Percentiles rank a stretch among this genome's conserved stretches.
Evolutionary conservation across 2,329 filamentous ascomycete species (phyloP).

Genomic region (Ophiosphaerella korrae): DNA sequence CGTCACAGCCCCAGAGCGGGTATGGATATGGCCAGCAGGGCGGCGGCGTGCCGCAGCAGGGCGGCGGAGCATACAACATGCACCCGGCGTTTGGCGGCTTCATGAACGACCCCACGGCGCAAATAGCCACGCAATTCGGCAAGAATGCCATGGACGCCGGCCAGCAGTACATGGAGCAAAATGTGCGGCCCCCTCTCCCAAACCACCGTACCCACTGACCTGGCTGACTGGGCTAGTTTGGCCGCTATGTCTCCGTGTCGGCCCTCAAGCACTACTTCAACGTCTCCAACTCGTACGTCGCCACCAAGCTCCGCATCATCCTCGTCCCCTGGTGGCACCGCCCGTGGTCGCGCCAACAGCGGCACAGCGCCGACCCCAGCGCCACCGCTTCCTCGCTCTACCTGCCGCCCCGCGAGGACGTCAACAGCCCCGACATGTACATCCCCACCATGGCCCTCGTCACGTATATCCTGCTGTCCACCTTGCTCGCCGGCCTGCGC

Average conservation of each 20-base stretch:
- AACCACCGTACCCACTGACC: background rate
- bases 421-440: constrained; percentile 99
- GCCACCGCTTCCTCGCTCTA: constrained; percentile 54
- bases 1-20: constrained; percentile 68
- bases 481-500: constrained; percentile 84
- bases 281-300: constrained; percentile 95
- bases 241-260: constrained; percentile 86
- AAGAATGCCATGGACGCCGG: constrained; percentile 90
- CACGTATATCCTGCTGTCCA: constrained; percentile 94
- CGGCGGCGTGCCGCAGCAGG: constrained; percentile 47
- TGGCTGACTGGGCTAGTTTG: constrained; percentile 58
- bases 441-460: constrained; percentile 97
- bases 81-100: constrained; percentile 80
- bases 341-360: constrained; percentile 94
- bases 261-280: constrained; percentile 99
- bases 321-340: constrained; percentile 98
- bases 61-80: constrained; percentile 44
- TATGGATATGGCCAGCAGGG: constrained; percentile 76
- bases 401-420: constrained; percentile 88
- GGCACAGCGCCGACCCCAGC: constrained; percentile 49
- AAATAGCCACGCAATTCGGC: constrained; percentile 93
- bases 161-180: constrained; percentile 93
- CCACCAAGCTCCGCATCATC: constrained; percentile 90
- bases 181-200: constrained; percentile 65
- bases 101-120: constrained; percentile 92